phyloP scores from a whole-genome alignment of 192 early-diverging fungal species.

The Podila minutissima region DNA sequence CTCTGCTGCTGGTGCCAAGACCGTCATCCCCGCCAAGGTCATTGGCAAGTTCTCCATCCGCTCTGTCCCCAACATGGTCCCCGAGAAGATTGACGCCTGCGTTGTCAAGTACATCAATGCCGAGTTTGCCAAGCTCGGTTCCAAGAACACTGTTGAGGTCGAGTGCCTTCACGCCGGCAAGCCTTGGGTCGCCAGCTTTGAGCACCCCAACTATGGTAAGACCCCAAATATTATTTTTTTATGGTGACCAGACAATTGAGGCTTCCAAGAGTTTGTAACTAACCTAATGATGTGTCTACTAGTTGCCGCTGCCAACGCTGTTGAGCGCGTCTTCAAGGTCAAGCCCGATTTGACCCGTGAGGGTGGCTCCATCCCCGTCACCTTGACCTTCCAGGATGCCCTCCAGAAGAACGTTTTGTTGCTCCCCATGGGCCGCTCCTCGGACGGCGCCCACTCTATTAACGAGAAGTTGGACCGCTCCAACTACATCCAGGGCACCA shows the following conservation, averaged over 20 bases:
- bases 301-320: conserved; percentile 91
- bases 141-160: conserved; percentile 86
- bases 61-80: conserved; percentile 94
- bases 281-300: not conserved
- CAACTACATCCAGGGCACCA: conserved; percentile 97
- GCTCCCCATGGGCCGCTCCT: conserved; percentile 90
- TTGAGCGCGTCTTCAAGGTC: conserved; percentile 90
- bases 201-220: conserved; percentile 92
- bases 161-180: conserved; percentile 86
- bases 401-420: conserved; percentile 90
- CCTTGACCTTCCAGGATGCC: conserved; percentile 97
- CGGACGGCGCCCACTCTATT: conserved; percentile 92
- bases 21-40: conserved; percentile 95
- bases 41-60: conserved; percentile 99
- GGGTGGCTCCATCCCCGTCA: conserved; percentile 98
- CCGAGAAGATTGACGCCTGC: conserved; percentile 76
- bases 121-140: conserved; percentile 92
- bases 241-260: not conserved
- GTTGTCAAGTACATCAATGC: conserved; percentile 78
- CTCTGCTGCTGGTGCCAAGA: conserved; percentile 93
- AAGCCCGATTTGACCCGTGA: conserved; percentile 97
- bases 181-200: conserved; percentile 90
- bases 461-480: conserved; percentile 95
- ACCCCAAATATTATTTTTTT: conserved; percentile 13
- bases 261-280: not conserved